phyloP scores from a whole-genome alignment of 2,329 filamentous ascomycete species.

The Aspergillus aculeatus region DNA sequence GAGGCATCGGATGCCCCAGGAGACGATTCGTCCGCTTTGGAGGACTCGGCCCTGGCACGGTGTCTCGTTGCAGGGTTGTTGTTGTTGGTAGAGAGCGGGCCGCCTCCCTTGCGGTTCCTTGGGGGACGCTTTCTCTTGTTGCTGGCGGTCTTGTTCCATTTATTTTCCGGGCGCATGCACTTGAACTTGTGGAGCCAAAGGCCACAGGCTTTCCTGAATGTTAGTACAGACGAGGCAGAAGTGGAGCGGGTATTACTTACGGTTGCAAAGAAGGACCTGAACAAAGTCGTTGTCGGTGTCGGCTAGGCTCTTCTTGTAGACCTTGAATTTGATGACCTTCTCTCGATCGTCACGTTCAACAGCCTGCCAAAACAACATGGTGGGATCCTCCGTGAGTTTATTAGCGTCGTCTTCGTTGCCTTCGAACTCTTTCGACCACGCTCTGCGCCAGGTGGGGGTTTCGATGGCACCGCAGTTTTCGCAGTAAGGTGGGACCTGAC shows the following conservation, averaged over 20 bases:
- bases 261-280: conserved; percentile 82
- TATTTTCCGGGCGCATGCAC: conserved; percentile 75
- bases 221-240: conserved; percentile 12
- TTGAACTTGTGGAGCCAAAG: conserved; percentile 92
- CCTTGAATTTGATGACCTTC: conserved; percentile 65
- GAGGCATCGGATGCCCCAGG: conserved; percentile 40
- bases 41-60: conserved; percentile 31
- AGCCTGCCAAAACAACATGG: conserved; percentile 71
- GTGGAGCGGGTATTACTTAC: conserved; percentile 50
- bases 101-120: conserved; percentile 33
- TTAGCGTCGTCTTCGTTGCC: conserved; percentile 70
- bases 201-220: conserved; percentile 65
- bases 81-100: conserved; percentile 34
- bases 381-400: conserved; percentile 69
- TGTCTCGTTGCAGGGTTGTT: conserved; percentile 28
- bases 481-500: conserved; percentile 84
- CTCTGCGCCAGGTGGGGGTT: conserved; percentile 93
- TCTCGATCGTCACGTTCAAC: conserved; percentile 63
- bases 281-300: conserved; percentile 69
- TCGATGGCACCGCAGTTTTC: conserved; percentile 92
- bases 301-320: conserved; percentile 70
- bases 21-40: conserved; percentile 38
- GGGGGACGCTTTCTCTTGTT: conserved; percentile 42
- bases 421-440: conserved; percentile 73
- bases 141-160: conserved; percentile 69